phyloP scores from a whole-genome alignment of 2,329 filamentous ascomycete genomes.

The Diplocarpon mali region DNA sequence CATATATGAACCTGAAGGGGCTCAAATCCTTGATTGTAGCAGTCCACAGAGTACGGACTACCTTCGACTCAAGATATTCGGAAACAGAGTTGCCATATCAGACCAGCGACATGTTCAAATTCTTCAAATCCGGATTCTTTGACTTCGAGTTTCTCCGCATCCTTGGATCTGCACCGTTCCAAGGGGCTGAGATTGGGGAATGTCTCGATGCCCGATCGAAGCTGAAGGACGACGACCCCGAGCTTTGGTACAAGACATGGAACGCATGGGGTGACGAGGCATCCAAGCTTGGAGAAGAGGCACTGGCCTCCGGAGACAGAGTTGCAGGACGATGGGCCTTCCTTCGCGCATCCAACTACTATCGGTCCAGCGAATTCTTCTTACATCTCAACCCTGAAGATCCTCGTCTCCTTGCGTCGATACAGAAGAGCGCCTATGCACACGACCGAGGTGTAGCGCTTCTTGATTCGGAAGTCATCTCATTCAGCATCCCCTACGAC shows the following conservation, averaged over 20 bases:
- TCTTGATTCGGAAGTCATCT: constrained; percentile 23
- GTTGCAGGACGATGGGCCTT: constrained; percentile 28
- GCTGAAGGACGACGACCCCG: constrained; percentile 31
- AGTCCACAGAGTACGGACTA: not conserved
- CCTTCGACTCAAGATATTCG: not conserved
- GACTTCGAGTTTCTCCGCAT: constrained; percentile 34
- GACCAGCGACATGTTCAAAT: constrained; percentile 6
- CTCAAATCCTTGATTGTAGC: not conserved
- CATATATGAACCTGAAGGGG: not conserved
- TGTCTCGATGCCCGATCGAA: constrained; percentile 29
- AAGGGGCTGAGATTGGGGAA: constrained; percentile 33
- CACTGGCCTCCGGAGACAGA: constrained; percentile 23
- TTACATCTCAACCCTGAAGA: constrained; percentile 19
- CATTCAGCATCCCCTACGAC: constrained; percentile 32
- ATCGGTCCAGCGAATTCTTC: constrained; percentile 25
- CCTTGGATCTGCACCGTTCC: constrained; percentile 28
- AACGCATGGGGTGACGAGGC: constrained; percentile 24
- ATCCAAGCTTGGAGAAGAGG: constrained; percentile 29
- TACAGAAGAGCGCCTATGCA: constrained; percentile 18
- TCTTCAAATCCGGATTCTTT: constrained; percentile 27
- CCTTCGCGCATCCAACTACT: constrained; percentile 33
- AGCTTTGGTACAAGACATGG: constrained; percentile 32
- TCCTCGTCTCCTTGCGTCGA: constrained; percentile 22
- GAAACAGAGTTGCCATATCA: not conserved
- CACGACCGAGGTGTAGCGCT: constrained; percentile 25